Conservation (phyloP, 2,329 filamentous ascomycete genomes). For the Apiospora kogelbergensis region DNA sequence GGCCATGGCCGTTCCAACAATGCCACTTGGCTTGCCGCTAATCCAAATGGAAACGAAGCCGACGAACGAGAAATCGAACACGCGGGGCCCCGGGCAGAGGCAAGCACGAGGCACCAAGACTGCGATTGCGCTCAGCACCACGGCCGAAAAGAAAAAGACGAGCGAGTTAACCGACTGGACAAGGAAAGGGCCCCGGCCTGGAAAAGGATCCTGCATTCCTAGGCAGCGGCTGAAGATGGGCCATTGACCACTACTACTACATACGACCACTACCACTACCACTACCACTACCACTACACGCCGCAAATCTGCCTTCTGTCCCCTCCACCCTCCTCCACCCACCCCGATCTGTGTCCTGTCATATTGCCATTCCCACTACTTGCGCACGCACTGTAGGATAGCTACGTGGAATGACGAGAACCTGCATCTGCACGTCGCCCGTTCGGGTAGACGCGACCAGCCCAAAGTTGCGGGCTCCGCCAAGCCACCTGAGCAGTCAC, state of each 20-base stretch:
- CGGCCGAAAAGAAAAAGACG: not conserved
- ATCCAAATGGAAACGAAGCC: not conserved
- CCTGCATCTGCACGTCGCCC: conserved; percentile 15
- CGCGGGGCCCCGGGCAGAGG: not conserved
- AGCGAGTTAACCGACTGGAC: not conserved
- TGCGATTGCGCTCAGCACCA: not conserved
- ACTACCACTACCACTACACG: no score
- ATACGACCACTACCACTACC: no score
- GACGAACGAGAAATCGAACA: not conserved
- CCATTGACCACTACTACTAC: no score
- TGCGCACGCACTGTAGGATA: conserved; percentile 12
- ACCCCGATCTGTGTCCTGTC: conserved; percentile 2
- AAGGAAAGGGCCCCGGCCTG: no score
- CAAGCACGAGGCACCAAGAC: not conserved
- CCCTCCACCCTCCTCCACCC: no score
- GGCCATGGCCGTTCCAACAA: conserved; percentile 3
- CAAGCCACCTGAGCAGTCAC: not conserved
- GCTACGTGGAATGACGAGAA: conserved; percentile 16
- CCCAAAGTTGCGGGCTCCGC: not conserved
- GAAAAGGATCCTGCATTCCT: not conserved
- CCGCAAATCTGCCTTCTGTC: no score
- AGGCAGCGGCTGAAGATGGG: conserved; percentile 1
- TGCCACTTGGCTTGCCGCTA: not conserved
- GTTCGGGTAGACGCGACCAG: conserved; percentile 13
- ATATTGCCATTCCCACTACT: not conserved